Conservation (phyloP, 1,284 basidiomycete genomes). For the Tilletiaria anomala region DNA sequence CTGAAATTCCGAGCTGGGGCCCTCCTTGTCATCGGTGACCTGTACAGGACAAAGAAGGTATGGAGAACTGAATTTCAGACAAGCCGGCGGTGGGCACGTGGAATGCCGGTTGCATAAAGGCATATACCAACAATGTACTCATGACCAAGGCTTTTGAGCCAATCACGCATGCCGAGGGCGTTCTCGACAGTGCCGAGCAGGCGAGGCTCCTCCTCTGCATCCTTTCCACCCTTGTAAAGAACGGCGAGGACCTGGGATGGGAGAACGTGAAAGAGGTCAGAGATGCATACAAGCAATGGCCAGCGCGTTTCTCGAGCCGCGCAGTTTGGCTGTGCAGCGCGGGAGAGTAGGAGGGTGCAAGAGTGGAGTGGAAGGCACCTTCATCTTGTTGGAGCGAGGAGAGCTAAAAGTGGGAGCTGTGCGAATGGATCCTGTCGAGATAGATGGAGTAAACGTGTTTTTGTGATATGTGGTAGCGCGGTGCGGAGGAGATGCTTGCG, state of each 20-base stretch:
- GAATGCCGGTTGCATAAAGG: not conserved
- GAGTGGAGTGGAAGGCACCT: no score
- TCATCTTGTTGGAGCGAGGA: no score
- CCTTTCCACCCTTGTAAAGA: slow-evolving; percentile 54
- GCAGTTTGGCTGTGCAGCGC: no score
- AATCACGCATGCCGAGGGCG: slow-evolving; percentile 41
- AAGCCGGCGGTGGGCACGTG: not conserved
- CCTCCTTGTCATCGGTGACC: slow-evolving; percentile 76
- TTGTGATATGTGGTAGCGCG: no score
- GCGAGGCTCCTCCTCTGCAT: slow-evolving; percentile 64
- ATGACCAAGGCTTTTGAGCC: slow-evolving; percentile 54
- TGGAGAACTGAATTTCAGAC: not conserved
- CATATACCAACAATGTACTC: slow-evolving; percentile 46
- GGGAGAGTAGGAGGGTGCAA: no score
- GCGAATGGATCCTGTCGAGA: no score
- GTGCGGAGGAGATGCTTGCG: no score
- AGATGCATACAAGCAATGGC: no score
- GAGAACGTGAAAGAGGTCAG: no score
- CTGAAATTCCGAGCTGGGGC: slow-evolving; percentile 67
- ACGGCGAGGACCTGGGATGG: slow-evolving; percentile 75
- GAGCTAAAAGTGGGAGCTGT: no score
- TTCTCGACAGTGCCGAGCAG: slow-evolving; percentile 83
- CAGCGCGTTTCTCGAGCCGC: no score
- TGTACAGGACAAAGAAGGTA: slow-evolving; percentile 5
- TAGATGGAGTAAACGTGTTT: no score